phyloP scores from a whole-genome alignment of 495 filamentous ascomycete genomes.

The Daldinia vernicosa region DNA sequence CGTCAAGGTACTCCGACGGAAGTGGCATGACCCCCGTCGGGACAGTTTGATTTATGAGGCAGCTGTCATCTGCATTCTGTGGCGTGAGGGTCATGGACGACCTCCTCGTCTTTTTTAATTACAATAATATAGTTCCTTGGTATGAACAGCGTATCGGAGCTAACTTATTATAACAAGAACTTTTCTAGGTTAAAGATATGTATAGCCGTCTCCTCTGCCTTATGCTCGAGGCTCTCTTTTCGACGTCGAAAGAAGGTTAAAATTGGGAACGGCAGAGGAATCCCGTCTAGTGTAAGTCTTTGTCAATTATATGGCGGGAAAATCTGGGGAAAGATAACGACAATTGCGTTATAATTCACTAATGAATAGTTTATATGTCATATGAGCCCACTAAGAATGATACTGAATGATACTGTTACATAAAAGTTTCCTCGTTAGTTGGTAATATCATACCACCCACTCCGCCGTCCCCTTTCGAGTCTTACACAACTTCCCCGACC shows the following conservation, averaged over 20 bases:
- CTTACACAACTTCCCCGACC: neutral
- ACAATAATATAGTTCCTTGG: neutral
- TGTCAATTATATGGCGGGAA: constrained; percentile 7
- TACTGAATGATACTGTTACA: constrained; percentile 23
- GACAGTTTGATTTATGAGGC: constrained; percentile 54
- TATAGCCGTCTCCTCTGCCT: neutral
- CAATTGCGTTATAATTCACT: constrained; percentile 3
- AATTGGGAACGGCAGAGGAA: neutral
- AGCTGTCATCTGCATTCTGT: constrained; percentile 54
- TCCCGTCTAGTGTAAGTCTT: neutral
- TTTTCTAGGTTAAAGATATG: too few relatives aligned
- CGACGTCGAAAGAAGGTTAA: neutral
- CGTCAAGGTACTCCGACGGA: constrained; percentile 37
- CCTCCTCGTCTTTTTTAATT: constrained; percentile 8
- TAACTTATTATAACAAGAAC: neutral
- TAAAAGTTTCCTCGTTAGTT: constrained; percentile 24
- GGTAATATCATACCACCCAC: constrained; percentile 11
- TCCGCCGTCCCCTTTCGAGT: neutral
- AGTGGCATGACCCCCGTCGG: constrained; percentile 20
- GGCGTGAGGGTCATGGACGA: constrained; percentile 41
- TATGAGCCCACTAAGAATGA: neutral
- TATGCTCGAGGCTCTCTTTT: neutral
- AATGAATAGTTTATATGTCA: neutral
- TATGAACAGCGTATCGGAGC: neutral
- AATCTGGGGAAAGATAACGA: constrained; percentile 29